Evolutionary conservation across 805 yeast genomes (phyloP).

Genomic region (Yamadazyma tumulicola): DNA sequence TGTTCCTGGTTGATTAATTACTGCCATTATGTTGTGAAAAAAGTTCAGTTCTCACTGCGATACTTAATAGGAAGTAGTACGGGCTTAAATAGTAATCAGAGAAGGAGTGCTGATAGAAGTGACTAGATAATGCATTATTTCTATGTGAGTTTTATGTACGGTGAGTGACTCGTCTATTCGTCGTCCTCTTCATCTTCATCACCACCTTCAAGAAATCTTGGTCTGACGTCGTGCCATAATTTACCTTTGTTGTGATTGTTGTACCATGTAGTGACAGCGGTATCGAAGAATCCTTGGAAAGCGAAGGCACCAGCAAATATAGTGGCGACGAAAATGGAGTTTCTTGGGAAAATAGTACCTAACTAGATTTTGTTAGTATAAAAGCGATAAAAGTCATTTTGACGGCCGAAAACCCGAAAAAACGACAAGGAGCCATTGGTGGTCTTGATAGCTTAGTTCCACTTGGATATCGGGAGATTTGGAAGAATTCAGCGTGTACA

Average conservation of each 20-base stretch:
- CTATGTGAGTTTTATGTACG: background rate
- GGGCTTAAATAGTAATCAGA: background rate
- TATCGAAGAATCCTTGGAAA: conserved; percentile 76
- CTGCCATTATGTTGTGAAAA: conserved; percentile 25
- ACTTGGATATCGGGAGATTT: too few relatives aligned
- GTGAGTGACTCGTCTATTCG: background rate
- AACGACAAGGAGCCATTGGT: too few relatives aligned
- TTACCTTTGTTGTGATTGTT: conserved; percentile 79
- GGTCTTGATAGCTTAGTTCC: too few relatives aligned
- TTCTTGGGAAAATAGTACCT: conserved; percentile 66
- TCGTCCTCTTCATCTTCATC: conserved; percentile 61
- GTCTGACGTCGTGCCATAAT: conserved; percentile 79
- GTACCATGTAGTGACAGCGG: conserved; percentile 65
- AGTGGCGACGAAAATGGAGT: conserved; percentile 81
- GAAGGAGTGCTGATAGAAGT: background rate
- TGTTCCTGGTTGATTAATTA: conserved; percentile 81
- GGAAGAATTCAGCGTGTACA: too few relatives aligned
- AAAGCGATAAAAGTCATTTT: too few relatives aligned
- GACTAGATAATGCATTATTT: background rate
- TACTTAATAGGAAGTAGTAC: background rate
- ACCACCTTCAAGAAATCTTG: conserved; percentile 50
- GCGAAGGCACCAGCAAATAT: conserved; percentile 81
- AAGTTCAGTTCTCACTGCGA: conserved; percentile 1
- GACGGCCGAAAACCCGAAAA: too few relatives aligned
- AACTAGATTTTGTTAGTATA: conserved; percentile 11